These are phyloP conservation scores for Epichloe bromicola DNA, from an alignment of 2,329 filamentous ascomycete genomes.

Conservation along the genomic window DNA sequence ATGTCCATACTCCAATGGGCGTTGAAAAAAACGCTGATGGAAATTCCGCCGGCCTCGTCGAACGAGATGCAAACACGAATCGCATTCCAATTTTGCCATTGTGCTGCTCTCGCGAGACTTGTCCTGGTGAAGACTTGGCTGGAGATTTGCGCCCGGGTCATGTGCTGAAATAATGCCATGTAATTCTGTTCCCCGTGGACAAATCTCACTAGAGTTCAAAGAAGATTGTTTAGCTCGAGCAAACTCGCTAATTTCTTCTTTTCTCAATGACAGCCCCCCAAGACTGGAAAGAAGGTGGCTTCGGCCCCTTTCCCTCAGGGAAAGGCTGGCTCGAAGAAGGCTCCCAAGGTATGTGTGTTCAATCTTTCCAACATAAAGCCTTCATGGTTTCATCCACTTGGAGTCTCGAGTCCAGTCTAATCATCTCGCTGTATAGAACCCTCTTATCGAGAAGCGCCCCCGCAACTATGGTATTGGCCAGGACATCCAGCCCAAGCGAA, in stretches of 20 bases:
- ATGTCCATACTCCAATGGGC: neutral
- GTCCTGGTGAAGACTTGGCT: constrained; percentile 49
- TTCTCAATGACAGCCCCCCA: constrained; percentile 99
- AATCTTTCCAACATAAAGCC: neutral
- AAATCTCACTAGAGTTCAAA: constrained; percentile 82
- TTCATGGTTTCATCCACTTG: neutral
- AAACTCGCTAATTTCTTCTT: constrained; percentile 91
- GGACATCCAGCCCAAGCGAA: constrained; percentile 93
- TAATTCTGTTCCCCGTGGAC: constrained; percentile 17
- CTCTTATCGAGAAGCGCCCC: constrained; percentile 91
- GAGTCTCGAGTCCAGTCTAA: neutral
- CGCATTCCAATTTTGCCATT: neutral
- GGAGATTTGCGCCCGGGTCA: constrained; percentile 33
- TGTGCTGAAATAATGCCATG: constrained; percentile 40
- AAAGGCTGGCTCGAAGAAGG: constrained; percentile 90
- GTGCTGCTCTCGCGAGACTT: constrained; percentile 1
- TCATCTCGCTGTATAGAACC: constrained; percentile 54
- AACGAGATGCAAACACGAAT: neutral
- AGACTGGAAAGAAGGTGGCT: constrained; percentile 94
- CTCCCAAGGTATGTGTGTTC: constrained; percentile 69
- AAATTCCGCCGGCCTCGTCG: constrained; percentile 20
- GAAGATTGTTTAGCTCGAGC: constrained; percentile 69
- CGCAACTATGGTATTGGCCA: constrained; percentile 98
- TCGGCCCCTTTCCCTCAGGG: constrained; percentile 91
- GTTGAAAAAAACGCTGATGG: constrained; percentile 14